Evolutionary conservation across 139 green algal species (phyloP), one percentile per base, ranked within the genome.

Genomic region (Pycnococcus provasolii): DNA sequence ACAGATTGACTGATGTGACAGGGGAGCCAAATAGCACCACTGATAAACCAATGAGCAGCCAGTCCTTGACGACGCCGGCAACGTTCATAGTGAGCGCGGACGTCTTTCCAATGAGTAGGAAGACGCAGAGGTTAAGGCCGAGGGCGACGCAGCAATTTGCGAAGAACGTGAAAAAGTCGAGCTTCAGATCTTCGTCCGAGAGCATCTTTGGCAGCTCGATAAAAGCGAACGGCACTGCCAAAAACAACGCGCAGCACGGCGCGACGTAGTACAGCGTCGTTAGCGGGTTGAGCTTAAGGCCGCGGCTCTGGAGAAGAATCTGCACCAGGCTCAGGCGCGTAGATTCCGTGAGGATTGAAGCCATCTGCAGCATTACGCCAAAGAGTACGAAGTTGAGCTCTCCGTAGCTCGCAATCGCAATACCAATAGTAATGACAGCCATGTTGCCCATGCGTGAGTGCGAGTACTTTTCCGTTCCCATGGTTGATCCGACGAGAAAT

Each of bases 21-120:
- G 74, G 55, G 13, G 74, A 65, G 40, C 15, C 44, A 47, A 71
- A 76, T 7, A 76, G 54, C 52, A 65, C 53, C 52, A 65, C 60
- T 13, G 70, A 76, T n/a, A 53, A 47, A 45, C 52, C 55, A 42
- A 76, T 76, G 52, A 96, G 86, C 83, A 91, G 79, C 89, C 89
- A 96, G 81, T 96, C 90, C 79, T 96, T 95, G 74, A 96, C 60
- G 6, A 96, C 88, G 4, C 90, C 90, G 7, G 89, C 89, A 44
- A 96, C 94, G 80, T 96, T 96, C 87, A 96, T 94, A 26, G 87
- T 91, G 0, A 92, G 73, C 1, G 84, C 87, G 44, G 42, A 80
- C 0, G 84, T 92, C 67, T 91, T 92, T 42, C 87, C 89, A 43
- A 95, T 94, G 8, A 95, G 77, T 74, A 95, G 62, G 78, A 95